phyloP scores from a whole-genome alignment of 2,329 filamentous ascomycete species.

The Nakataea oryzae region DNA sequence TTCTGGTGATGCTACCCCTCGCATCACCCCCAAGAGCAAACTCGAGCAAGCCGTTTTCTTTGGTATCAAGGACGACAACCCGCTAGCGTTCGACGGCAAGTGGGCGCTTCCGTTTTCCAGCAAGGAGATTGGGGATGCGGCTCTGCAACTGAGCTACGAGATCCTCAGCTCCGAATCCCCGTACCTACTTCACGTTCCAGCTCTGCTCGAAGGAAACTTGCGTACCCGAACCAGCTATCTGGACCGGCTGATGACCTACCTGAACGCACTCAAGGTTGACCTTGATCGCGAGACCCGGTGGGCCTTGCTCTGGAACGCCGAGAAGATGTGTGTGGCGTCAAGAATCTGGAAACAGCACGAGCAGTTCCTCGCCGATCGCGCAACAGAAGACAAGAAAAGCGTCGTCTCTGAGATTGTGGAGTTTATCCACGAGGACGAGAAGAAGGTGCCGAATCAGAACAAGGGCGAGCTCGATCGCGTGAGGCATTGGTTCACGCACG shows the following conservation, averaged over 20 bases:
- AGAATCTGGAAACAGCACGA: slow-evolving; percentile 77
- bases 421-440: slow-evolving; percentile 66
- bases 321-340: slow-evolving; percentile 75
- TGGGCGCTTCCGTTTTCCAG: slow-evolving; percentile 55
- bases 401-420: slow-evolving; percentile 66
- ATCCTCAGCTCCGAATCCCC: slow-evolving; percentile 69
- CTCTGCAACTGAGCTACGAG: slow-evolving; percentile 67
- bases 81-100: slow-evolving; percentile 71
- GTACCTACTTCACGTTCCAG: slow-evolving; percentile 61
- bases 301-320: slow-evolving; percentile 78
- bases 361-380: slow-evolving; percentile 47
- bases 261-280: slow-evolving; percentile 54
- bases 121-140: slow-evolving; percentile 65
- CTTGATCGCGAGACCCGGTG: slow-evolving; percentile 63
- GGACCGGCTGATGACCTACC: slow-evolving; percentile 60
- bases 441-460: slow-evolving; percentile 53
- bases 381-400: slow-evolving; percentile 50
- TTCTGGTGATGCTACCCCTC: slow-evolving; percentile 43
- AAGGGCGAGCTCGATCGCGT: slow-evolving; percentile 67
- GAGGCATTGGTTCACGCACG: slow-evolving; percentile 77
- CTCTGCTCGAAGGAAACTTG: slow-evolving; percentile 74
- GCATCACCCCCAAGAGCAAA: slow-evolving; percentile 75
- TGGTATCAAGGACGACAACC: slow-evolving; percentile 69
- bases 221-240: slow-evolving; percentile 62
- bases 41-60: slow-evolving; percentile 94